Base-by-base conservation (phyloP, 805 yeast genomes). In the Yarrowia sp. region DNA sequence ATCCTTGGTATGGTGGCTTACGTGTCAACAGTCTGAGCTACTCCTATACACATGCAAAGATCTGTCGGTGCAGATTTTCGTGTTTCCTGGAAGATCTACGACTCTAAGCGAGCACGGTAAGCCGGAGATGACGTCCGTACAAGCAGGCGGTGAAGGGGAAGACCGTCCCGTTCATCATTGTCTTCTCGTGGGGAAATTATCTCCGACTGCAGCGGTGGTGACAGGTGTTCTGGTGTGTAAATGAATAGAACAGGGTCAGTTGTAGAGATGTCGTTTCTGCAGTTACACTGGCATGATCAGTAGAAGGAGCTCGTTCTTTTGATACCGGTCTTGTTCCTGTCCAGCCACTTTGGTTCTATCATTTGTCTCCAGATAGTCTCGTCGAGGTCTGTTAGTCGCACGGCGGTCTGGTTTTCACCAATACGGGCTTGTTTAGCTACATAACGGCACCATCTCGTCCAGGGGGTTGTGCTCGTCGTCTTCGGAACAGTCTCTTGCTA, bases 21-120 rank as follows among this genome's bases (percentile, higher is more conserved):
- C 31, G 47, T 42, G 47, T 42, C 47, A 24, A 16, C 8, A 14
- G n/a, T 42, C 32, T 42, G 47, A 42, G 47, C 47, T 42, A 42
- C 47, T 24, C n/a, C 9, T 25, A 16, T 25, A 25, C 14, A 9
- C 47, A 8, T 42, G 47, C 47, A 42, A n/a, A 24, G 8, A 9
- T 3, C 19, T 42, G 31, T 24, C 9, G 32, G 21, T 42, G 47
- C 47, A 42, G 47, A 42, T 42, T 24, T 42, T 42, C 31, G 32
- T 3, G 31, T 4, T 16, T 42, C n/a, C 9, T 2, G 13, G 27
- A 39, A 13, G 19, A 39, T 39, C 29, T 2, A n/a, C 18, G 18
- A 14, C 18, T 7, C n/a, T n/a, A n/a, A n/a, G 7, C 19, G 18
- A 22, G 18, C 24, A n/a, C 14, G 13, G 29, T 7, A 9, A 27